Base-by-base conservation (phyloP, 1,284 basidiomycete genomes). In the Trametes polyzona region DNA sequence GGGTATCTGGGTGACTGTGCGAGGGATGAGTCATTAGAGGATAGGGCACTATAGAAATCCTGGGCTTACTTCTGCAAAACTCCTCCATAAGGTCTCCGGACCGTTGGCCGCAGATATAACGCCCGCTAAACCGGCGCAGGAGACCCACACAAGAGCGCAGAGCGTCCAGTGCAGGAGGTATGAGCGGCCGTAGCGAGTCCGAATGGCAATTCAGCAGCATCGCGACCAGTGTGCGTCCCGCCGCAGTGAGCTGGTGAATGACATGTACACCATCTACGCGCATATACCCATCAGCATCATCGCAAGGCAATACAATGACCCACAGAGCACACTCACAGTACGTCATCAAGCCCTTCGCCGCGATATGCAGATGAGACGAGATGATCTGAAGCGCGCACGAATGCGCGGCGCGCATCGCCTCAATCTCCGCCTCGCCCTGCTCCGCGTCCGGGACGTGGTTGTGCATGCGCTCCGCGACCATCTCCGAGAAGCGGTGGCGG, bases 71-170 rank as follows among this genome's bases (percentile, higher is more conserved):
- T 68, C 93, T 84, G 75, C 93, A 95, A 67, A 95, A 94, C 71
- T 95, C 93, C 71, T 95, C 93, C 80, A 96, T 89, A 35, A 95
- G 81, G 73, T 95, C 93, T 39, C 93, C 92, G 44, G 90, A 93
- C 43, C 93, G 79, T 49, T 93, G 81, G 1, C 93, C 93, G 68
- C 93, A 95, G 17, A 95, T 83, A 74, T 93, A 93, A 32, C 90
- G 81, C 56, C 87, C 88, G 64, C 89, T 91, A 70, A 93, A 92
- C 32, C 88, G 79, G 55, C 91, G 77, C 57, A 95, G 73, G 14
- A 96, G 76, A 1, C 88, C 88, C 10, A 95, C 90, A 65, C 92
- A 95, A 1, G 91, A 93, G 36, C 92, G 82, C 44, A 95, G 76
- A 0, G 90, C 91, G 54, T 95, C 92, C 51, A 95, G 81, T 7